Evolutionary conservation across 495 filamentous ascomycete genomes (phyloP), one percentile per base, ranked within the genome.

Genomic region (Jackrogersella minutella): DNA sequence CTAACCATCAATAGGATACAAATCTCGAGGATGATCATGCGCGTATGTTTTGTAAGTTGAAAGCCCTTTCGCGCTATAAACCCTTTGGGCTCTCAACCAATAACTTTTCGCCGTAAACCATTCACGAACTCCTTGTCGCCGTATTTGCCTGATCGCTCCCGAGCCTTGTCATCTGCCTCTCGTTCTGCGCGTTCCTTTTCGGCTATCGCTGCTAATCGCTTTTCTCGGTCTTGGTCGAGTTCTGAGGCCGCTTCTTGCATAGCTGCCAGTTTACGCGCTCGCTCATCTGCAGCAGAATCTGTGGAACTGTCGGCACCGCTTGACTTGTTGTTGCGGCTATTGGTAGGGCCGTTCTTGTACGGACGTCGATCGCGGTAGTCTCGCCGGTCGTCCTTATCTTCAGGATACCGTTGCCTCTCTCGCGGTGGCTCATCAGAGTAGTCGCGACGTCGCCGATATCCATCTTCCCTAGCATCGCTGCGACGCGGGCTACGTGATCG

Each of bases 201-300:
- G 28, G 83, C 84, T 36, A 95, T 81, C 3, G 87, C 85, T 1
- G 86, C 84, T 17, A 97, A 79, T 22, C 93, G 87, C 40, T 85
- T 83, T 46, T 87, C 86, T 16, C 95, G 90, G 47, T 90, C 87
- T 34, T 82, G 67, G 73, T 97, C 91, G 61, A 99, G 81, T 10
- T 90, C 85, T 2, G 82, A 81, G n/a, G 95, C 95, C 54, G 91
- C 91, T 21, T 85, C 83, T 70, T 93, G 91, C 95, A 99, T 99
- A 31, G 88, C 90, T 14, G 90, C 92, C 3, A 98, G 80, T 71
- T 91, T 94, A 16, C 83, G 79, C 6, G 84, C 85, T 2, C 84
- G 85, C 59, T 90, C 87, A 13, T 82, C 78, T 33, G 82, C 78
- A 1, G 72, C 72, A 8, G 78, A 74, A 31, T 74, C 64, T 19